Evolutionary conservation across 2,329 filamentous ascomycete species (phyloP).

Genomic region (Malbranchea cinnamomea): DNA sequence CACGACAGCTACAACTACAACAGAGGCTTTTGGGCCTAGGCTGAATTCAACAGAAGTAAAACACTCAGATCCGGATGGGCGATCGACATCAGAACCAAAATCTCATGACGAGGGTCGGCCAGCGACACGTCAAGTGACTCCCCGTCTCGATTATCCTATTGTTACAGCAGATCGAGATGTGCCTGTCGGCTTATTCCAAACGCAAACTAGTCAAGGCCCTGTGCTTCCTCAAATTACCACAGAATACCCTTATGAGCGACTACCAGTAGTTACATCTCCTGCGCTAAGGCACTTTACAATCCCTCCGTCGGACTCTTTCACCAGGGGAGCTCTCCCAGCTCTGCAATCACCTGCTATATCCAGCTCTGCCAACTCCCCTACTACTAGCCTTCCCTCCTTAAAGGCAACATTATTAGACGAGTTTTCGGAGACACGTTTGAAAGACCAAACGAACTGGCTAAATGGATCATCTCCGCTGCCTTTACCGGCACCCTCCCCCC

Average conservation of each 20-base stretch:
- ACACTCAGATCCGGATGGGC: too few species aligned
- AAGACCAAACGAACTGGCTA: conserved; percentile 14
- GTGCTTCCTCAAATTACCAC: neutral
- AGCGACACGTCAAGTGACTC: too few species aligned
- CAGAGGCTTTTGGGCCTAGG: too few species aligned
- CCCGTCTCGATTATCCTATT: too few species aligned
- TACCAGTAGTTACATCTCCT: conserved; percentile 16
- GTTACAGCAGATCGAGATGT: too few species aligned
- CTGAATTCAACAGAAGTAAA: too few species aligned
- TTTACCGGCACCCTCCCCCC: conserved; percentile 12
- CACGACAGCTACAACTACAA: too few species aligned
- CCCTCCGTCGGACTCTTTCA: conserved; percentile 16
- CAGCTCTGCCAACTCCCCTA: conserved; percentile 19
- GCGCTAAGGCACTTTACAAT: conserved; percentile 20
- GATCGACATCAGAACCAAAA: too few species aligned
- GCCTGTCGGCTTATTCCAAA: too few species aligned
- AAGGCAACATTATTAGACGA: conserved; percentile 20
- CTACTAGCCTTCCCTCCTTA: conserved; percentile 27
- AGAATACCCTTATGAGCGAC: too few species aligned
- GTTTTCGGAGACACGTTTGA: conserved; percentile 14
- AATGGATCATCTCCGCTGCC: conserved; percentile 7
- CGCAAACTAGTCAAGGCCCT: neutral
- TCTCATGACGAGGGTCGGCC: too few species aligned
- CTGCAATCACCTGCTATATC: conserved; percentile 11
- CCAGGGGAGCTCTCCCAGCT: conserved; percentile 9